Evolutionary conservation across 1,284 basidiomycete species (phyloP), one percentile per base, ranked within the genome.

Genomic region (Marasmius tenuissimus): DNA sequence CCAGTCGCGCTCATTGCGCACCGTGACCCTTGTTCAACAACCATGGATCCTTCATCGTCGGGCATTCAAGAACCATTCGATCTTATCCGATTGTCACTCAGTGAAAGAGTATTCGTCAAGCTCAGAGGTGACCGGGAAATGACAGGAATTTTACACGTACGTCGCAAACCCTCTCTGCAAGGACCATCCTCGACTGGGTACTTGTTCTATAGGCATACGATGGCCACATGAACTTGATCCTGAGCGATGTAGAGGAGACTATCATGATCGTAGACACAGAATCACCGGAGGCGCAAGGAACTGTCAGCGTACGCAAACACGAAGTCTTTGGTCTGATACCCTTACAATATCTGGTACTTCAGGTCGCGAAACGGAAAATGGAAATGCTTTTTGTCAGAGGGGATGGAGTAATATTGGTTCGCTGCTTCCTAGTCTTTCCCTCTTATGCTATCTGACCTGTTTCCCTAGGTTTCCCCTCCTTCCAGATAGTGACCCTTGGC

Each of bases 361-460:
- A 98, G 96, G 85, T 94, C 45, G 94, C 95, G 63, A 96, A 96
- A 78, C 84, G 96, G 69, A 96, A 93, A 76, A 89, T 96, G 83
- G 94, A 97, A 63, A 99, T 99, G 97, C 82, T 99, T 57, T 99
- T 98, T 71, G 96, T 99, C 1, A 84, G 97, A 73, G 97, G 97
- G 59, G 96, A 97, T 73, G 93, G 95, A 63, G 94, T 97, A 14
- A 96, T 97, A 66, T 78, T 97, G 73, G 94, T 95, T 66, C 65
- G 91, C 9, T 16, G 34, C 37, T 10, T 20, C 81, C 18, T 16
- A 54, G 22, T 60, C 34, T 45, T 9, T 39, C n/a, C 40, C 42
- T 56, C 49, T 58, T 55, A 18, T 54, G 66, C 65, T 63, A 67
- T 65, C 35, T 49, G 34, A 33, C 18, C 37, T 55, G 42, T 33